Conservation (phyloP, 2,329 filamentous ascomycete species). For the Colletotrichum tropicicola region DNA sequence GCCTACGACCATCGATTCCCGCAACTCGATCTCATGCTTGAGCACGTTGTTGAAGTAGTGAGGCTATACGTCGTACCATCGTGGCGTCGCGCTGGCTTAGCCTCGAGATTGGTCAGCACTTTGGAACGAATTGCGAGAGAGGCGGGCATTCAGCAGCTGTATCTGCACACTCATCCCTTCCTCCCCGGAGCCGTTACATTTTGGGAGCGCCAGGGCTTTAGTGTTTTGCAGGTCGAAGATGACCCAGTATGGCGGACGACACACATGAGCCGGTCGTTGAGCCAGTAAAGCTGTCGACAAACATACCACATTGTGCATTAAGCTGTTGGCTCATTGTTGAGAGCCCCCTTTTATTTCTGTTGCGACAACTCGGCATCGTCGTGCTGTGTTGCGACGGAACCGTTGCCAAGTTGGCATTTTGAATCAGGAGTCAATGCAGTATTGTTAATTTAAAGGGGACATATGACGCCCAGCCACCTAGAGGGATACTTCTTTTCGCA, state of each 20-base stretch:
- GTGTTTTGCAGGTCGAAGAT: constrained; percentile 32
- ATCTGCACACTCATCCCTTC: constrained; percentile 41
- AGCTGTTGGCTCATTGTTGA: too few relatives aligned
- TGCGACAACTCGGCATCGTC: too few relatives aligned
- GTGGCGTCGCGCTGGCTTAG: constrained; percentile 38
- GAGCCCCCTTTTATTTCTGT: too few relatives aligned
- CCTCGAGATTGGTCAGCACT: constrained; percentile 33
- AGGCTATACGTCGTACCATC: constrained; percentile 37
- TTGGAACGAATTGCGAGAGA: constrained; percentile 30
- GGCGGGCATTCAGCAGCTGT: constrained; percentile 32
- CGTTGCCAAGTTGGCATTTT: too few relatives aligned
- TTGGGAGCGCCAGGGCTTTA: constrained; percentile 37
- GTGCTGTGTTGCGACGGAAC: too few relatives aligned
- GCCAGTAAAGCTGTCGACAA: too few relatives aligned
- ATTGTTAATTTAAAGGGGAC: too few relatives aligned
- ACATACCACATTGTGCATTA: too few relatives aligned
- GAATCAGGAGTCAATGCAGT: too few relatives aligned
- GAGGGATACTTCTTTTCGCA: too few relatives aligned
- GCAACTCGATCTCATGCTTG: constrained; percentile 28
- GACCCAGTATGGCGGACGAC: constrained; percentile 39
- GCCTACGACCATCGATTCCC: constrained; percentile 38
- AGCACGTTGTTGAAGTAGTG: constrained; percentile 36
- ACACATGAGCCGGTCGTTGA: constrained; percentile 38
- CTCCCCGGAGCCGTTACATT: constrained; percentile 36
- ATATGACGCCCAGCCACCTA: too few relatives aligned